Evolutionary conservation across 1,284 basidiomycete species (phyloP), one percentile per base, ranked within the genome.

Genomic region (Megacollybia platyphylla): DNA sequence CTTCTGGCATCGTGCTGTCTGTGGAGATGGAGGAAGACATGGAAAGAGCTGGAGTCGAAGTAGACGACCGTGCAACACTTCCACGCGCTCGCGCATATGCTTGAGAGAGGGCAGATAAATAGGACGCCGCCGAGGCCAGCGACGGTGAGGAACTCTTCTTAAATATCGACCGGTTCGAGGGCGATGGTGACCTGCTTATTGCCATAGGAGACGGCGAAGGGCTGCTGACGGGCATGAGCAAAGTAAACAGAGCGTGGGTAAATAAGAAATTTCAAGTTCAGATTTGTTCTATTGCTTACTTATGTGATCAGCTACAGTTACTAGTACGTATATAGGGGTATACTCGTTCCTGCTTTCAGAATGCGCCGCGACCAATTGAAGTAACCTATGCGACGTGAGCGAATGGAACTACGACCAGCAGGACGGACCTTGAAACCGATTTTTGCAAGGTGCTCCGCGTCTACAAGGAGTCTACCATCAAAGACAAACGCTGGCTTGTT

Each of bases 401-500:
- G 40, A n/a, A 24, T 34, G 18, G 34, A 48, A 47, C n/a, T 43
- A 46, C 3, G 5, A 26, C 15, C 10, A 37, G 40, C 36, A 44
- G 36, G 42, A 63, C 74, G 35, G 9, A 94, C 94, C 65, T 83
- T 87, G 79, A 97, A 98, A 37, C 94, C 94, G 55, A 97, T 94
- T 58, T 77, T 61, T 53, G 76, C 75, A 48, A 98, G 71, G 59
- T 74, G 73, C 44, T 80, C 77, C 9, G 78, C 79, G 58, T 97
- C 85, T 43, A 97, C 71, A 54, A 97, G 68, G 46, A 89, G 68
- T 32, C 92, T 74, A 3, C 91, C 92, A 56, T 98, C 94, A 56
- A 97, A 97, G 51, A 96, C 73, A 57, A 94, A 93, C 7, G 90
- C 90, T 29, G 94, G 94, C 72, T 97, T 97, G 59, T 85, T 87